Percentiles rank a stretch among this genome's conserved stretches.
Evolutionary conservation across 176 grass and related monocot genomes (phyloP).

Genomic region (Oryza rufipogon): DNA sequence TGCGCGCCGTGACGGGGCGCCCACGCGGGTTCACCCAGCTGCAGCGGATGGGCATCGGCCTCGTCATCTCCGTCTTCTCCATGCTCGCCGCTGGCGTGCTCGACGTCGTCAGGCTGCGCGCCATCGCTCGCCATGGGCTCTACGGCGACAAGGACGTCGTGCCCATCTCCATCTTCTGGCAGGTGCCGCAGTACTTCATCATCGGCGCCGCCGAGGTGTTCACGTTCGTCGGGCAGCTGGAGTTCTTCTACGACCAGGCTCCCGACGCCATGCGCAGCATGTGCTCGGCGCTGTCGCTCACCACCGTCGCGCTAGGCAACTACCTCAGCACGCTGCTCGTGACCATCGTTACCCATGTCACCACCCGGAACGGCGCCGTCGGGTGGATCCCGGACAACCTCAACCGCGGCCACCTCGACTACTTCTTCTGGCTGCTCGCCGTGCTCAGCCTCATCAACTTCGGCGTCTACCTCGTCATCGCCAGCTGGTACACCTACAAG

Average conservation of each 20-base stretch:
- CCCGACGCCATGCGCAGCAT: slow-evolving; percentile 85
- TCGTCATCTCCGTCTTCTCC: slow-evolving; percentile 75
- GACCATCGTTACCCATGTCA: slow-evolving; percentile 58
- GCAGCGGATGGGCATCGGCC: slow-evolving; percentile 94
- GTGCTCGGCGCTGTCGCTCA: slow-evolving; percentile 75
- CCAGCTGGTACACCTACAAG: slow-evolving; percentile 83
- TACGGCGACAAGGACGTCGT: slow-evolving; percentile 46
- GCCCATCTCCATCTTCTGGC: slow-evolving; percentile 90
- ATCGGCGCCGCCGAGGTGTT: slow-evolving; percentile 79
- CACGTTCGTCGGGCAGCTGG: slow-evolving; percentile 78
- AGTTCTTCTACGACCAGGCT: slow-evolving; percentile 97
- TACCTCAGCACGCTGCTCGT: slow-evolving; percentile 86
- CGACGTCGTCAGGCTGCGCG: slow-evolving; percentile 58
- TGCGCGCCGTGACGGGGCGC: slow-evolving; percentile 50
- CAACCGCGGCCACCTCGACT: slow-evolving; percentile 79
- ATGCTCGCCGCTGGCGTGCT: slow-evolving; percentile 73
- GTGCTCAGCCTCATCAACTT: slow-evolving; percentile 74
- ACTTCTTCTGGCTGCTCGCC: slow-evolving; percentile 85
- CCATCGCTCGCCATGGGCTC: slow-evolving; percentile 40
- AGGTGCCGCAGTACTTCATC: slow-evolving; percentile 85
- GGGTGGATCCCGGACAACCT: slow-evolving; percentile 91
- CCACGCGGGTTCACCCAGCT: slow-evolving; percentile 78
- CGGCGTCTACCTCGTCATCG: slow-evolving; percentile 61
- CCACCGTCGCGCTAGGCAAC: slow-evolving; percentile 66
- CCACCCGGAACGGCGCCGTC: slow-evolving; percentile 51